phyloP scores from a whole-genome alignment of 257 asterid genomes.

The Solanum virginianum region DNA sequence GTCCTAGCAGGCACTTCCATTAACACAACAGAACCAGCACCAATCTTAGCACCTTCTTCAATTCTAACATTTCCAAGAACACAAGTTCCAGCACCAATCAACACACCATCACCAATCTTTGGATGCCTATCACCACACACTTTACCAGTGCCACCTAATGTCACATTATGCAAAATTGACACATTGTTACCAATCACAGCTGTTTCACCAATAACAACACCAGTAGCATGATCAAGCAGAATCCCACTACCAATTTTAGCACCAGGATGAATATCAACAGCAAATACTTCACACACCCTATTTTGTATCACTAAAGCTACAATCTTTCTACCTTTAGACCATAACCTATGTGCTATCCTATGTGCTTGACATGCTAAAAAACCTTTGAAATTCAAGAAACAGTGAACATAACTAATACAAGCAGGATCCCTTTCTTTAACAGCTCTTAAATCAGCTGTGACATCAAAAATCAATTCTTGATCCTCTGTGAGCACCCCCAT shows the following conservation, averaged over 20 bases:
- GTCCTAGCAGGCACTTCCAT: conserved; percentile 75
- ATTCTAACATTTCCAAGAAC: conserved; percentile 73
- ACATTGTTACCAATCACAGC: conserved; percentile 77
- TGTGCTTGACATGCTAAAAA: conserved; percentile 73
- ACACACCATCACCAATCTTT: conserved; percentile 74
- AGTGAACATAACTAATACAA: conserved; percentile 67
- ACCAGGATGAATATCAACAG: conserved; percentile 89
- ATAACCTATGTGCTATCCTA: conserved; percentile 55
- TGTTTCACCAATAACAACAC: conserved; percentile 78
- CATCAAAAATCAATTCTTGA: conserved; percentile 36
- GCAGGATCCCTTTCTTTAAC: conserved; percentile 90
- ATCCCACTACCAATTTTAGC: conserved; percentile 71
- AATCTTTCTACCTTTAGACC: conserved; percentile 48
- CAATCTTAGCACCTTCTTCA: conserved; percentile 81
- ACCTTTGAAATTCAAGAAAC: conserved; percentile 78
- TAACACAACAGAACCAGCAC: conserved; percentile 86
- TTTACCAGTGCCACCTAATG: conserved; percentile 90
- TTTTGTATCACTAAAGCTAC: conserved; percentile 58
- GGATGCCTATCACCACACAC: conserved; percentile 77
- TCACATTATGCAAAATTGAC: conserved; percentile 82
- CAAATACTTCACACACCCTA: conserved; percentile 68
- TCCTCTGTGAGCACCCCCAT: conserved; percentile 33
- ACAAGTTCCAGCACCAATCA: conserved; percentile 91
- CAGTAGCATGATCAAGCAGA: conserved; percentile 57
- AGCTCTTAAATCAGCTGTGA: conserved; percentile 41